Conservation (phyloP, 352 stramenopile genomes). For the Pythium rishiriense region DNA sequence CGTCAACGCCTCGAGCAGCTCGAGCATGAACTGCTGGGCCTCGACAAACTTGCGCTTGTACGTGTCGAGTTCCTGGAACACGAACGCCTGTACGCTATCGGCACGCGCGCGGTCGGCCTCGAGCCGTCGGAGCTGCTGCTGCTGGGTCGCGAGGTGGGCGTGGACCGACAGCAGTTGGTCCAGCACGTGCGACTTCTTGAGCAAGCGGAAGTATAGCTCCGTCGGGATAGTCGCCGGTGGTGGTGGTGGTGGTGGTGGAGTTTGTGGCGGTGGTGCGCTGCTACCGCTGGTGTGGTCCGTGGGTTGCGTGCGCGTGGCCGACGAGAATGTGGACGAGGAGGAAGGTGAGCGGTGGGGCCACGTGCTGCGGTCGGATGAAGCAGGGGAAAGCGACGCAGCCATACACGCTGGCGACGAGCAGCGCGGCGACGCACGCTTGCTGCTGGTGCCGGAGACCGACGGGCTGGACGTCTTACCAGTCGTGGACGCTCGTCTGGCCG, state of each 20-base stretch:
- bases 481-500: not conserved
- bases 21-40: slow-evolving; percentile 50
- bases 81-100: slow-evolving; percentile 49
- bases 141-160: slow-evolving; percentile 37
- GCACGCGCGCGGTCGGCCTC: slow-evolving; percentile 45
- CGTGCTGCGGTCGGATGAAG: slow-evolving; percentile 6
- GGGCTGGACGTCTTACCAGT: not conserved
- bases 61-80: slow-evolving; percentile 52
- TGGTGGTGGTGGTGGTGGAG: not conserved
- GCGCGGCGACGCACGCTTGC: slow-evolving; percentile 11
- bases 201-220: slow-evolving; percentile 65
- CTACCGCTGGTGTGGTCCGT: too few species aligned
- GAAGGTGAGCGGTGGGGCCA: not conserved
- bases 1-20: slow-evolving; percentile 51
- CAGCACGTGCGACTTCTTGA: slow-evolving; percentile 70
- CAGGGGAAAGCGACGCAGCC: not conserved
- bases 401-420: slow-evolving; percentile 13
- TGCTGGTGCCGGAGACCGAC: not conserved
- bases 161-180: slow-evolving; percentile 52
- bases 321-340: not conserved
- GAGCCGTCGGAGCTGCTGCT: slow-evolving; percentile 46
- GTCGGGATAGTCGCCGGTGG: slow-evolving; percentile 33
- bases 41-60: slow-evolving; percentile 57
- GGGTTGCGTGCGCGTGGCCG: too few species aligned
- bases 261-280: too few species aligned